Conservation (phyloP, 345 rosid genomes). For the Microcos paniculata region DNA sequence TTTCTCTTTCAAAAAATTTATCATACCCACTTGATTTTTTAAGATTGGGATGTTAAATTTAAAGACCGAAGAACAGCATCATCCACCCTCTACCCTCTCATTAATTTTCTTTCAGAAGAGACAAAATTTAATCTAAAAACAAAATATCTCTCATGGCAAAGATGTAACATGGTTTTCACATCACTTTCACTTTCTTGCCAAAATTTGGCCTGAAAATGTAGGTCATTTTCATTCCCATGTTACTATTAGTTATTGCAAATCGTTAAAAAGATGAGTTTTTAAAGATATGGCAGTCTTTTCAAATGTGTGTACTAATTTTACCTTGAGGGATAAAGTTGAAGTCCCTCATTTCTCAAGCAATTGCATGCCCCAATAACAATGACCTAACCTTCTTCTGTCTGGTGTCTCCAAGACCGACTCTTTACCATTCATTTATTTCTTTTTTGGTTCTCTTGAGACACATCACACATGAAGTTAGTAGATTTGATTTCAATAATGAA, state of each 20-base stretch:
- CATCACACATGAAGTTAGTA: not conserved
- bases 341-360: not conserved
- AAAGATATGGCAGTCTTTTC: not conserved
- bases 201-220: slow-evolving; percentile 3
- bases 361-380: not conserved
- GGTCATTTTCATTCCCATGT: not conserved
- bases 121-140: not conserved
- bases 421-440: not conserved
- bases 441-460: not conserved
- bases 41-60: not conserved
- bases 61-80: too few species aligned
- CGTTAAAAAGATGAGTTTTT: not conserved
- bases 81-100: not conserved
- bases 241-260: not conserved
- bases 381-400: not conserved
- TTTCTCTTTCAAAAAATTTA: not conserved
- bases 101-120: not conserved
- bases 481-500: not conserved
- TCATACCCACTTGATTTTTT: not conserved
- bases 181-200: not conserved
- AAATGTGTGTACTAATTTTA: not conserved
- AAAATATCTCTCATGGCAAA: slow-evolving; percentile 8
- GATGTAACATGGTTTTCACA: slow-evolving; percentile 11
- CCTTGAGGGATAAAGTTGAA: not conserved
- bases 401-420: not conserved